These are phyloP conservation scores for Lolium perenne DNA, from an alignment of 176 grass and related monocot genomes.

Conservation along the genomic window DNA sequence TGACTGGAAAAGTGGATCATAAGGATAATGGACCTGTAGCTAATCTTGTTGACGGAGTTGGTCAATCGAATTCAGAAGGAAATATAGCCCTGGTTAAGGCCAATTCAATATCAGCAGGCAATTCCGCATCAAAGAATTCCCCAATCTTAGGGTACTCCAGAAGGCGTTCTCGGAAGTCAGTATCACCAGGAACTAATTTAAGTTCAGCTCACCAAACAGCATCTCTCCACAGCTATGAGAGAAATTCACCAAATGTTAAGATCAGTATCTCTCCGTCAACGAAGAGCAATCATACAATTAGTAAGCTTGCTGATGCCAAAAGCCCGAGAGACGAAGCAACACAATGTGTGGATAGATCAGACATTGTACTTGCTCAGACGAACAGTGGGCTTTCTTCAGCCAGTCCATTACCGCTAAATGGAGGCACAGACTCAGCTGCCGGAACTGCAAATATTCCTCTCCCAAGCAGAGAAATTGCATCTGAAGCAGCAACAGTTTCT, in stretches of 20 bases:
- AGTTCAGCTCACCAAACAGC: constrained; percentile 28
- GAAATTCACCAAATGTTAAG: constrained; percentile 27
- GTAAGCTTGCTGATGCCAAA: constrained; percentile 32
- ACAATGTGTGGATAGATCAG: constrained; percentile 33
- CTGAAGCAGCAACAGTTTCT: constrained; percentile 37
- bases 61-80: constrained; percentile 30
- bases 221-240: constrained; percentile 31
- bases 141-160: constrained; percentile 51
- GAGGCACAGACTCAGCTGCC: constrained; percentile 30
- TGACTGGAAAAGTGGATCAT: constrained; percentile 26
- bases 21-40: constrained; percentile 33
- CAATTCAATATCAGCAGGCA: constrained; percentile 34
- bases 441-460: constrained; percentile 31
- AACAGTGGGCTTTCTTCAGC: constrained; percentile 48
- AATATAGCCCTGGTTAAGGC: constrained; percentile 15
- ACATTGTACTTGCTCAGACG: constrained; percentile 46
- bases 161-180: constrained; percentile 49
- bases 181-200: constrained; percentile 56
- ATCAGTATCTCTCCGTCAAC: constrained; percentile 27
- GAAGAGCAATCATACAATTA: constrained; percentile 28
- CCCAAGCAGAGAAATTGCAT: constrained; percentile 43
- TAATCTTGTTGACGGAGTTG: constrained; percentile 29
- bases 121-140: constrained; percentile 27
- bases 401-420: constrained; percentile 34
- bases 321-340: constrained; percentile 29